Conservation (phyloP, 2,329 filamentous ascomycete species). For the Hymenoscyphus albidus region DNA sequence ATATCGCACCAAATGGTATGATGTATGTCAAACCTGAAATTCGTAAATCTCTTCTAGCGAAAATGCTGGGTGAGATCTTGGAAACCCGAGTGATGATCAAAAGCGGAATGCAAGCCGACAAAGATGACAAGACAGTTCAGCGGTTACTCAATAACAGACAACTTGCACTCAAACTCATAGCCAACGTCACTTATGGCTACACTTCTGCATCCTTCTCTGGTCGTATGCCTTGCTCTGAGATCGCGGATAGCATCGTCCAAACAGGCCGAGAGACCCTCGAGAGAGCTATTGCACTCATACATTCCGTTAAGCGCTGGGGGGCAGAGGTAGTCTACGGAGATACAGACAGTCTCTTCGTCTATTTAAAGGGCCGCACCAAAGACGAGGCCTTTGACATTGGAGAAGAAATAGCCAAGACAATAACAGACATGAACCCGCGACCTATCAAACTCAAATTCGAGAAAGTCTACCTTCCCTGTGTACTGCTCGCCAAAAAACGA, state of each 20-base stretch:
- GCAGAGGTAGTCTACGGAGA: slow-evolving; percentile 98
- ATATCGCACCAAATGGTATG: slow-evolving; percentile 92
- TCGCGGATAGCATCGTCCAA: slow-evolving; percentile 97
- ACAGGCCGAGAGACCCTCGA: slow-evolving; percentile 93
- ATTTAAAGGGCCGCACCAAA: slow-evolving; percentile 80
- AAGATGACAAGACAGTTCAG: slow-evolving; percentile 80
- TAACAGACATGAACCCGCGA: slow-evolving; percentile 85
- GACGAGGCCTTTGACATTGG: slow-evolving; percentile 91
- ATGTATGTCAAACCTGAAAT: slow-evolving; percentile 87
- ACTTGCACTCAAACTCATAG: slow-evolving; percentile 87
- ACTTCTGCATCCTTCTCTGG: slow-evolving; percentile 96
- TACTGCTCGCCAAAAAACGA: slow-evolving; percentile 92
- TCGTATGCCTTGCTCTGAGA: slow-evolving; percentile 95
- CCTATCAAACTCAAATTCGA: slow-evolving; percentile 97
- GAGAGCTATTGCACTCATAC: slow-evolving; percentile 87
- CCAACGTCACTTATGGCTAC: slow-evolving; percentile 99
- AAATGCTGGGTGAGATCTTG: slow-evolving; percentile 94
- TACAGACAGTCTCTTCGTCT: slow-evolving; percentile 90
- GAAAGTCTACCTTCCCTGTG: slow-evolving; percentile 95
- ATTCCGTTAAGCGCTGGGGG: slow-evolving; percentile 80
- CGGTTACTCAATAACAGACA: slow-evolving; percentile 90
- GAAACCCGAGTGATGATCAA: slow-evolving; percentile 98
- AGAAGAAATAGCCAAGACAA: slow-evolving; percentile 80
- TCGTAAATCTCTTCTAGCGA: slow-evolving; percentile 85
- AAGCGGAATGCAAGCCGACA: slow-evolving; percentile 90